Conservation (phyloP, 352 stramenopile species). For the Phytopythium delawarense region DNA sequence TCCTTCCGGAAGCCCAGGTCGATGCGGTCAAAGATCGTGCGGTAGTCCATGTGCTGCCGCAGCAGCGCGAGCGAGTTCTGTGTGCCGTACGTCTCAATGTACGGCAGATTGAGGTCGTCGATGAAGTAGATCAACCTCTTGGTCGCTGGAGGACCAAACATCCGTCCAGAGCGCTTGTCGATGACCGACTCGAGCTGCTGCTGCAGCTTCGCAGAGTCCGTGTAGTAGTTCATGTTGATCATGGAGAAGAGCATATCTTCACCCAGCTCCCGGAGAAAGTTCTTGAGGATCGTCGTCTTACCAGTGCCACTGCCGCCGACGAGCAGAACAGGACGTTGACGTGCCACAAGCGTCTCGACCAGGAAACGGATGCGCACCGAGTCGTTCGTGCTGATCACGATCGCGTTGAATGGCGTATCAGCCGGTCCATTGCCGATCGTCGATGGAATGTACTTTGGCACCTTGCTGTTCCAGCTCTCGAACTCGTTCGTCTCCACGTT, state of each 20-base stretch:
- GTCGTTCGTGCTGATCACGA: slow-evolving; percentile 96
- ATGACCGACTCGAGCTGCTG: slow-evolving; percentile 96
- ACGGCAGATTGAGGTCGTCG: slow-evolving; percentile 96
- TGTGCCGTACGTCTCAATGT: slow-evolving; percentile 96
- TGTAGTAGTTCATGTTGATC: slow-evolving; percentile 99
- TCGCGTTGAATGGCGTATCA: slow-evolving; percentile 94
- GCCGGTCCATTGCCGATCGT: slow-evolving; percentile 91
- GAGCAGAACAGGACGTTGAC: slow-evolving; percentile 93
- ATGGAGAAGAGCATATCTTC: slow-evolving; percentile 95
- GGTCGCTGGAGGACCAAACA: slow-evolving; percentile 93
- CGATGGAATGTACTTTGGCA: slow-evolving; percentile 88
- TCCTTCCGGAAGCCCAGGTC: slow-evolving; percentile 97
- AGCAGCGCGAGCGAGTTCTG: slow-evolving; percentile 95
- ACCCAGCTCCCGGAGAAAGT: slow-evolving; percentile 89
- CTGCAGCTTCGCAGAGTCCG: slow-evolving; percentile 92
- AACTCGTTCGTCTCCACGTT: slow-evolving; percentile 92
- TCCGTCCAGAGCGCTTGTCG: slow-evolving; percentile 94
- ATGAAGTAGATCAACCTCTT: slow-evolving; percentile 97
- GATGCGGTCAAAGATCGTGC: slow-evolving; percentile 93
- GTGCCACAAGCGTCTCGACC: slow-evolving; percentile 92
- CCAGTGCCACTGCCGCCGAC: slow-evolving; percentile 95
- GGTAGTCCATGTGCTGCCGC: slow-evolving; percentile 96
- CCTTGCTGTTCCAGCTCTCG: slow-evolving; percentile 91
- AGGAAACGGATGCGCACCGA: slow-evolving; percentile 94
- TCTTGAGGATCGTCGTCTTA: slow-evolving; percentile 97